Evolutionary conservation across 192 early-diverging fungal species (phyloP).

Genomic region (Backusella tarrabulga): DNA sequence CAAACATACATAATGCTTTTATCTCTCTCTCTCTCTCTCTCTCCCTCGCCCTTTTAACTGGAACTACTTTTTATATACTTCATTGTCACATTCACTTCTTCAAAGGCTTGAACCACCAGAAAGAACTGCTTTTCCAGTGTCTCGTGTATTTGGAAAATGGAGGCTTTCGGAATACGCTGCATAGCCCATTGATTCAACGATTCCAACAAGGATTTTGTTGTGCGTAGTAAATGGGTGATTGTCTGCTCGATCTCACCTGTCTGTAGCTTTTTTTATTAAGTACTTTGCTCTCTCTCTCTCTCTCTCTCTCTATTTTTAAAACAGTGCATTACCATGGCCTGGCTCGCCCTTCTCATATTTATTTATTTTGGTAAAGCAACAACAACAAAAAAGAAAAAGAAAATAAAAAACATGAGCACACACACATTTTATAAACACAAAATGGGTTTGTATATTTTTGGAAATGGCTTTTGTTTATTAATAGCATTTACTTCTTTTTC

Average conservation of each 20-base stretch:
- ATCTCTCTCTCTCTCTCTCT: not conserved
- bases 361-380: not conserved
- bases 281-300: not conserved
- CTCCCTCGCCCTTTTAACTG: not conserved
- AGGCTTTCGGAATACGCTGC: not conserved
- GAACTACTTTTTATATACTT: slow-evolving; percentile 14
- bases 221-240: slow-evolving; percentile 29
- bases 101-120: slow-evolving; percentile 23
- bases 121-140: slow-evolving; percentile 29
- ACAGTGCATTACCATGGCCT: not conserved
- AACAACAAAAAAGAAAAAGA: not conserved
- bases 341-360: not conserved
- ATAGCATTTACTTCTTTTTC: too few relatives aligned
- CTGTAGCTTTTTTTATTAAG: not conserved
- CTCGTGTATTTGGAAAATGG: slow-evolving; percentile 31
- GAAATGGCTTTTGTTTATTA: not conserved
- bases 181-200: slow-evolving; percentile 31
- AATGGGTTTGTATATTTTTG: not conserved
- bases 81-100: slow-evolving; percentile 27
- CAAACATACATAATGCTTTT: not conserved
- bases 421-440: too few relatives aligned
- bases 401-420: not conserved
- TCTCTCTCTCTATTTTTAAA: too few relatives aligned
- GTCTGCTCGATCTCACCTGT: slow-evolving; percentile 35
- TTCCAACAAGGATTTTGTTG: slow-evolving; percentile 30